These are phyloP conservation scores for Cynara cardunculus DNA, from an alignment of 129 eudicot species.

Conservation along the genomic window DNA sequence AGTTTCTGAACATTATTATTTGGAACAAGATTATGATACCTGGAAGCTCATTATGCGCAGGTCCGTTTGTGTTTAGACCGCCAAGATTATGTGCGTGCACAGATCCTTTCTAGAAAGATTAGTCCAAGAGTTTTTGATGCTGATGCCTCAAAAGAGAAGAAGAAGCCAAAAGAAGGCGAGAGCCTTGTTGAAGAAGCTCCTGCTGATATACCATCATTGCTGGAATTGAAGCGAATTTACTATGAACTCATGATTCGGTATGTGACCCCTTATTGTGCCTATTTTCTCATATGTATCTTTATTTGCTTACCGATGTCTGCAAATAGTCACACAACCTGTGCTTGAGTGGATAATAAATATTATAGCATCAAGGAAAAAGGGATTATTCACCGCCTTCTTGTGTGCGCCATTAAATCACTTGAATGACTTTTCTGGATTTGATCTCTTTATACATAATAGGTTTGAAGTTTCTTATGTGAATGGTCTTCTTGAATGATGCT, in stretches of 20 bases:
- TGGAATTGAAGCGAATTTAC: conserved; percentile 76
- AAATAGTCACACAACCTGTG: background rate
- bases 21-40: background rate
- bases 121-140: conserved; percentile 92
- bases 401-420: background rate
- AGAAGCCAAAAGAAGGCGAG: conserved; percentile 80
- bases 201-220: conserved; percentile 73
- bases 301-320: background rate
- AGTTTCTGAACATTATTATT: background rate
- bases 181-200: conserved; percentile 80
- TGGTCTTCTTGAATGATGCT: background rate
- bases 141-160: conserved; percentile 79
- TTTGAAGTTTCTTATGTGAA: background rate
- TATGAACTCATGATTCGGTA: conserved; percentile 84
- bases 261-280: background rate
- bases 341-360: background rate
- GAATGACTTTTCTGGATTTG: background rate
- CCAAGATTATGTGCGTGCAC: conserved; percentile 92
- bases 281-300: background rate
- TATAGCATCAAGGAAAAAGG: background rate
- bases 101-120: conserved; percentile 90
- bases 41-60: conserved; percentile 27
- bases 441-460: background rate
- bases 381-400: background rate
- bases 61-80: conserved; percentile 91